Base-by-base conservation (phyloP, 768 basidiomycete species). In the Tricholoma bakamatsutake region DNA sequence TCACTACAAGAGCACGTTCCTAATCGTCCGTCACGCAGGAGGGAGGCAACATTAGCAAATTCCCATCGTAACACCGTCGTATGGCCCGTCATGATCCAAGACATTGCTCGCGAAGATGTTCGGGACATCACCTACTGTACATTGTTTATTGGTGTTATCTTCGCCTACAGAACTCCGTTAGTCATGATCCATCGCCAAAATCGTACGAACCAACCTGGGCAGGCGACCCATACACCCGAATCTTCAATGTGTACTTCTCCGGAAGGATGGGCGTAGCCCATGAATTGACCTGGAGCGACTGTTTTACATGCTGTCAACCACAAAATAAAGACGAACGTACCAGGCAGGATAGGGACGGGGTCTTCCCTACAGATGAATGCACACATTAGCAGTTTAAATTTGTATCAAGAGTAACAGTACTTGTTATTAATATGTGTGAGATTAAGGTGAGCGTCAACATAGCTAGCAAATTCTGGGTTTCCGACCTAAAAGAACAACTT, bases 391-490 rank as follows among this genome's bases (percentile, higher is more conserved):
- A 11, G 1, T 24, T 24, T 24, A 24, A 24, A 1, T 24, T 24
- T 24, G 21, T 24, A 24, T 24, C 21, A 24, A 12, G 15, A 24
- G 3, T 11, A 4, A n/a, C 34, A 52, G 13, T 43, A 75, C 76
- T 66, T 74, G 69, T 88, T 86, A 62, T 83, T 87, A 59, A 88
- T 79, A 61, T 81, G 84, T 0, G 77, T 82, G 46, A 86, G 59
- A 11, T 68, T 51, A 18, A 75, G 37, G 53, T 80, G 67, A 6
- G 76, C 69, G 58, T 85, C 83, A 47, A 85, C 78, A 60, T 81
- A 83, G 62, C 83, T 59, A 0, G 83, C 84, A 59, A 85, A 88
- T 1, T 72, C 80, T 62, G 78, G 77, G 65, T 86, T 85, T 11
- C 85, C 83, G 30, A 77, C 76, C 76, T 77, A 34, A 5, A 43